Evolutionary conservation across 768 basidiomycete species (phyloP), one percentile per base, ranked within the genome.

Genomic region (Dioszegia hungarica): DNA sequence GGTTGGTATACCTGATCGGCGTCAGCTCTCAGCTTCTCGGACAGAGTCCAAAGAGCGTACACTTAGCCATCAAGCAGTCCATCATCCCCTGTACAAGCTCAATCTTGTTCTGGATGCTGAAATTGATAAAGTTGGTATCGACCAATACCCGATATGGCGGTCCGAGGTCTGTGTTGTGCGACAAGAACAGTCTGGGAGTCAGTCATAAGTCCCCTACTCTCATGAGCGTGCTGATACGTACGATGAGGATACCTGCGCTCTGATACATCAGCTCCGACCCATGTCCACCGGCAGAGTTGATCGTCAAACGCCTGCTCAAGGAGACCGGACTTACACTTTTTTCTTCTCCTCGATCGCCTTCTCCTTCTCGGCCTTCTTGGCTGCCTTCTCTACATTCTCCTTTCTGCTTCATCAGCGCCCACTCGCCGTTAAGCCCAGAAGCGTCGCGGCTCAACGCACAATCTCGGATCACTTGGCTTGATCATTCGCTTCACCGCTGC

Each of bases 51-150:
- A 24, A 15, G 37, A 17, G 75, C 83, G 55, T 64, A 94, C 94
- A 97, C 80, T 99, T 98, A 12, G 95, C 95, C 77, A 90, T 95
- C 15, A 98, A 80, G 70, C 91, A 94, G 72, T 99, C 95, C 95
- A 99, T 98, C 95, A 99, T 97, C n/a, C 89, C 92, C 68, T 86
- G 85, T 20, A 97, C 81, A 53, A 98, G 82, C 75, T 99, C 95
- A 63, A 99, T 79, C 76, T 97, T 95, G 77, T 98, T 99, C 79
- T 99, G 95, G 46, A 99, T 81, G 64, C 87, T 90, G 75, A 98
- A 94, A 74, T 98, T 98, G 81, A 99, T 99, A 67, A 99, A 98
- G 75, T 99, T 99, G 73, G 95, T 99, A 77, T 99, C 95, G 59
- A 99, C 90, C 36, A 99, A 84, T 25, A 99, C 90, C 19, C 94